Base-by-base conservation (phyloP, 176 grass and related monocot genomes). In the Carex kokanica region DNA sequence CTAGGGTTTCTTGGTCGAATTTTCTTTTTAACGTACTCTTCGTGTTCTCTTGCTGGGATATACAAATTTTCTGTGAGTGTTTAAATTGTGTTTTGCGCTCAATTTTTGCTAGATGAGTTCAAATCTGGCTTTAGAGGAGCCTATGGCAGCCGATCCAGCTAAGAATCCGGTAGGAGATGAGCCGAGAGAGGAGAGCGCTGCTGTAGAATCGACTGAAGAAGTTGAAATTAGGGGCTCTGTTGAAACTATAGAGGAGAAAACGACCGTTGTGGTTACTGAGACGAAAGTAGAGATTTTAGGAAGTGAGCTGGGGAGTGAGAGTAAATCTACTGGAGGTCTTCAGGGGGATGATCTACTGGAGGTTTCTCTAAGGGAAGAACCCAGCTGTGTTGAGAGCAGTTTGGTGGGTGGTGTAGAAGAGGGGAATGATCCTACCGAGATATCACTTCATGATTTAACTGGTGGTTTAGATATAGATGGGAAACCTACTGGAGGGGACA, bases 391-490 rank as follows among this genome's bases (percentile, higher is more conserved):
- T 27, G 45, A 74, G 71, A 53, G 45, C 21, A 24, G 45, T 74
- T 20, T 14, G 6, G 20, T 29, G 29, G 52, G 29, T 59, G 55
- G 31, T 21, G 78, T 0, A 14, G 79, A 82, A 65, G 58, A 66
- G 61, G 58, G 11, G 16, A 61, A 47, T 1, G 79, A 82, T 82
- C 79, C 60, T 17, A 82, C 79, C 1, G 57, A 64, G 29, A 82
- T 82, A 66, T 64, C 79, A 25, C 79, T 82, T 10, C 32, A 82
- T 52, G 79, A 82, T 64, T 66, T 82, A 60, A 82, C 79, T 7
- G 79, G 79, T 64, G 79, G 79, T 64, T 82, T 82, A 47, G 79
- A 64, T 64, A 82, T 82, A 25, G 79, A 82, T 61, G 79, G 79
- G 5, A 40, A 82, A 21, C 79, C 79, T 64, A 47, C 79, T 82